Evolutionary conservation across 192 early-diverging fungal genomes (phyloP).

Genomic region (Chytriomyces confervae): DNA sequence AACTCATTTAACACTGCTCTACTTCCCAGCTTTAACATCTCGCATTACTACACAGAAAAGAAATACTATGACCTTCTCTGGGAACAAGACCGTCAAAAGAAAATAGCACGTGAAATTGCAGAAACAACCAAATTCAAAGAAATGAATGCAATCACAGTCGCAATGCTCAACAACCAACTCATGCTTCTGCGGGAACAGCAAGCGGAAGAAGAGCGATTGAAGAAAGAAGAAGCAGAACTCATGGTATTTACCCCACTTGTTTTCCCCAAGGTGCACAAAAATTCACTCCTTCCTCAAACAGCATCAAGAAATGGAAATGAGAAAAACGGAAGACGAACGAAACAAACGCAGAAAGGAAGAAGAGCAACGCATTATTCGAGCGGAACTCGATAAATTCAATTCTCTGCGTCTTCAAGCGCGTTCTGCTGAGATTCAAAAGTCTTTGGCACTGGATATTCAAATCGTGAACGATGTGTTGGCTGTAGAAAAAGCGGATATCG

Average conservation of each 20-base stretch:
- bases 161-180: slow-evolving; percentile 52
- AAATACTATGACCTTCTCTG: slow-evolving; percentile 55
- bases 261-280: background rate
- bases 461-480: slow-evolving; percentile 53
- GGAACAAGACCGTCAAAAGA: slow-evolving; percentile 59
- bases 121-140: slow-evolving; percentile 39
- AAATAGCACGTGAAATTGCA: slow-evolving; percentile 54
- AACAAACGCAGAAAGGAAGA: slow-evolving; percentile 40
- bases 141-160: slow-evolving; percentile 47
- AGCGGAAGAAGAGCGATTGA: slow-evolving; percentile 51
- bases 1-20: background rate
- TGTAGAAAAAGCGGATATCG: slow-evolving; percentile 48
- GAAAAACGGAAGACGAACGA: slow-evolving; percentile 54
- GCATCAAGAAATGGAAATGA: slow-evolving; percentile 54
- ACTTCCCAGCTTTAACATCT: background rate
- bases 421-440: slow-evolving; percentile 44
- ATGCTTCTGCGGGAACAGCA: slow-evolving; percentile 45
- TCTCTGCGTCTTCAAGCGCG: slow-evolving; percentile 41
- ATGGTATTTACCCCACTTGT: slow-evolving; percentile 42
- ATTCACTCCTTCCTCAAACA: slow-evolving; percentile 10
- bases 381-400: slow-evolving; percentile 61
- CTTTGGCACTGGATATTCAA: slow-evolving; percentile 52
- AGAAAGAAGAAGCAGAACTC: slow-evolving; percentile 55
- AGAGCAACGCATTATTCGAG: slow-evolving; percentile 49
- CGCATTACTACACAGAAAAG: slow-evolving; percentile 46